Evolutionary conservation across 2,329 filamentous ascomycete genomes (phyloP).

Genomic region (Fragosphaeria purpurea): DNA sequence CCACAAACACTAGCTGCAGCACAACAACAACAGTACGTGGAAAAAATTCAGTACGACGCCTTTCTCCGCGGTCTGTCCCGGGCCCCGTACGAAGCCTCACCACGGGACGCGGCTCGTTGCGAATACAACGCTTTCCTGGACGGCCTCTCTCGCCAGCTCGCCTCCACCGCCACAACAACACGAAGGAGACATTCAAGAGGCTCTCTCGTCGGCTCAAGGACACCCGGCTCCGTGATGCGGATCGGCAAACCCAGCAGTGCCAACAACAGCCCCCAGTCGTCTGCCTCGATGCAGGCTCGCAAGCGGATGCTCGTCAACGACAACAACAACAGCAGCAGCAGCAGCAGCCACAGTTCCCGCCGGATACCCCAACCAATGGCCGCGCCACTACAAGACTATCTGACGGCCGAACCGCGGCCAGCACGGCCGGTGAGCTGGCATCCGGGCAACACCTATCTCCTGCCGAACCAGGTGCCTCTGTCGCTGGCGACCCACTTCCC

Average conservation of each 20-base stretch:
- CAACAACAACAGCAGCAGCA: slow-evolving; percentile 12
- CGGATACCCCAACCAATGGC: slow-evolving; percentile 3
- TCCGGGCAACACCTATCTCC: slow-evolving; percentile 42
- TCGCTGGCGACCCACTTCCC: slow-evolving; percentile 6
- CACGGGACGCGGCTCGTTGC: neutral
- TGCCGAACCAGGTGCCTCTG: slow-evolving; percentile 22
- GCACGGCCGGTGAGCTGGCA: slow-evolving; percentile 67
- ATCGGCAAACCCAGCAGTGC: slow-evolving; percentile 51
- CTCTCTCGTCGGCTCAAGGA: slow-evolving; percentile 37
- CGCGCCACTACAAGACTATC: neutral
- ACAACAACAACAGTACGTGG: neutral
- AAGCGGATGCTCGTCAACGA: slow-evolving; percentile 49
- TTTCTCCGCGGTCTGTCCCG: too few species aligned
- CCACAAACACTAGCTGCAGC: slow-evolving; percentile 7
- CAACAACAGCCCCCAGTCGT: slow-evolving; percentile 56
- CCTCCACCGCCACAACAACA: slow-evolving; percentile 29
- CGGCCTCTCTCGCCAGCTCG: slow-evolving; percentile 42
- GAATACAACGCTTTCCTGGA: slow-evolving; percentile 35
- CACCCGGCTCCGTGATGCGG: slow-evolving; percentile 40
- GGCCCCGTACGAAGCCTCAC: too few species aligned
- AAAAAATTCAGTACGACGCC: too few species aligned
- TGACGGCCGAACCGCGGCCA: slow-evolving; percentile 15
- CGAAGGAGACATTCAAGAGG: slow-evolving; percentile 36
- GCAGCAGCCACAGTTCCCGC: slow-evolving; percentile 3
- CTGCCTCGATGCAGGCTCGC: slow-evolving; percentile 33